Base-by-base conservation (phyloP, 73 alveolate genomes). In the Paramecium primaurelia region DNA sequence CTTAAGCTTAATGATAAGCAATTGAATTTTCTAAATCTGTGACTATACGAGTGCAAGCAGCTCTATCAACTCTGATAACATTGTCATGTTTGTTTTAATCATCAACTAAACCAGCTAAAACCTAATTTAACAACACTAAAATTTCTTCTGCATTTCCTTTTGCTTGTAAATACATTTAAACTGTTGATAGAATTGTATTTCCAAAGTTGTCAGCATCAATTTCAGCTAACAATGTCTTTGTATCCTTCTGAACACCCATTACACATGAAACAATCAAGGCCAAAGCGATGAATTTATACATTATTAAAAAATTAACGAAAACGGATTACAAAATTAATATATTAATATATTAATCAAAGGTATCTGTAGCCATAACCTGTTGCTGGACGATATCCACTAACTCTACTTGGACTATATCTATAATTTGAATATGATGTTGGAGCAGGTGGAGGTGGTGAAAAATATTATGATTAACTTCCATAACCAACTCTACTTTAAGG, bases 161-260 rank as follows among this genome's bases (percentile, higher is more conserved):
- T 20, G 91, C 91, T 32, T 47, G 47, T 47, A 80, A 49, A 64
- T 80, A 80, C 91, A 80, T 80, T 25, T 80, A 22, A 28, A 80
- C 91, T 25, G 91, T 80, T 44, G 91, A 80, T 44, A 80, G 49
- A 36, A 80, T 80, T 26, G 91, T 32, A 18, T 80, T 80, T 32
- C 91, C 91, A 26, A 80, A 80, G 51, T 80, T 80, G 75, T 80
- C 91, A 80, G 91, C 91, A 47, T 80, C 91, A 20, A 80, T 80
- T 38, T 80, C 91, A 6, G 91, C 91, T 12, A 80, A 80, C 30
- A 80, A 54, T 18, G 91, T 47, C 32, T 80, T 80, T n/a, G 91
- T 80, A 64, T 80, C 91, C 58, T 80, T 80, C 28, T 40, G 30
- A 8, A 80, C 58, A 64, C 75, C 91, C 20, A 28, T 9, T 22